phyloP scores from a whole-genome alignment of 306 rosid genomes.

The Myrica gale region DNA sequence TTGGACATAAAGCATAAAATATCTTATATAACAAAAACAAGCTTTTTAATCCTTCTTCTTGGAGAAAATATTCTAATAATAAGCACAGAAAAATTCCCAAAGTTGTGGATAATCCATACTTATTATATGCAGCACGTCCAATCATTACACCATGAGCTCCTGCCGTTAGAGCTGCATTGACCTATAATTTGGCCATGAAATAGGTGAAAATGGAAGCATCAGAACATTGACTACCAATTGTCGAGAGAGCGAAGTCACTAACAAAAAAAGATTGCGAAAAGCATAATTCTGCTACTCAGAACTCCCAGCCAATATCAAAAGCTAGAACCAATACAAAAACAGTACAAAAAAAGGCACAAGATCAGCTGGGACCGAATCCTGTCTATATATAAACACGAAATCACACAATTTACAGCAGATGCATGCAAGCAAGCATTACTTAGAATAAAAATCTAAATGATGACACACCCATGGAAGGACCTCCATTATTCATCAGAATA shows the following conservation, averaged over 20 bases:
- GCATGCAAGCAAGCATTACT: background rate
- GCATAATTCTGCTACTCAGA: background rate
- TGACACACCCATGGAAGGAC: background rate
- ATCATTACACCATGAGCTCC: constrained; percentile 99
- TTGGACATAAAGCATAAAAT: background rate
- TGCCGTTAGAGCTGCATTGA: constrained; percentile 65
- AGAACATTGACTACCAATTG: constrained; percentile 3
- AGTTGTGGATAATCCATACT: constrained; percentile 45
- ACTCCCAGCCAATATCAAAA: background rate
- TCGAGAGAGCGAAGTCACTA: constrained; percentile 2
- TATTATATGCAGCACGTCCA: constrained; percentile 87
- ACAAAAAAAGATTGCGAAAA: no score
- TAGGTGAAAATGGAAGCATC: constrained; percentile 12
- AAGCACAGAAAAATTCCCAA: constrained; percentile 4
- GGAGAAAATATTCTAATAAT: background rate
- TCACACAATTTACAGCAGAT: background rate
- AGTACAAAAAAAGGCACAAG: no score
- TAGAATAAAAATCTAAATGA: no score
- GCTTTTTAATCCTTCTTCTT: background rate
- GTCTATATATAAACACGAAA: background rate
- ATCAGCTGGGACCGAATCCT: background rate
- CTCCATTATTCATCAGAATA: background rate
- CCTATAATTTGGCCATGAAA: constrained; percentile 48
- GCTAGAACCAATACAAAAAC: background rate
- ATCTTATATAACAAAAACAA: background rate